Evolutionary conservation across 306 rosid genomes (phyloP).

Genomic region (Quercus engelmannii): DNA sequence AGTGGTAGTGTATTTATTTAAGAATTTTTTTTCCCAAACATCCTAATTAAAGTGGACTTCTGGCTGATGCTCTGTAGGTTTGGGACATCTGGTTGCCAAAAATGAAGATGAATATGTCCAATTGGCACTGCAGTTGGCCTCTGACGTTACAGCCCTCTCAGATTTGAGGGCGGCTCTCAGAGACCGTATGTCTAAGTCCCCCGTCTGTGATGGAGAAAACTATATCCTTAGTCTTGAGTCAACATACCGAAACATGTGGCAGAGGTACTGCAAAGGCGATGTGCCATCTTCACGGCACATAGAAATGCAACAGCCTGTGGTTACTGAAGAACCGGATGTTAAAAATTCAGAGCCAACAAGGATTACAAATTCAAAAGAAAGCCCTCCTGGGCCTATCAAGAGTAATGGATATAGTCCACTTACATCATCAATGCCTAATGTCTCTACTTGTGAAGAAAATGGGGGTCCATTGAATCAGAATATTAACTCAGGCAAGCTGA

Average conservation of each 20-base stretch:
- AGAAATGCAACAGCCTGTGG: constrained; percentile 38
- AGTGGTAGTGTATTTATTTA: background rate
- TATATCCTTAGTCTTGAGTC: constrained; percentile 67
- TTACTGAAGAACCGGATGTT: constrained; percentile 27
- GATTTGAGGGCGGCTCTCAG: constrained; percentile 80
- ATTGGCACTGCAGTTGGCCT: constrained; percentile 78
- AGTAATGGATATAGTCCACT: constrained; percentile 53
- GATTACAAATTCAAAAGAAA: constrained; percentile 29
- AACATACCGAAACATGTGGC: constrained; percentile 76
- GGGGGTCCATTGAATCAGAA: constrained; percentile 46
- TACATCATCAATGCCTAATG: constrained; percentile 26
- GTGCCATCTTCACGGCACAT: constrained; percentile 71
- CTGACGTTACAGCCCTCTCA: constrained; percentile 73
- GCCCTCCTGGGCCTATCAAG: constrained; percentile 45
- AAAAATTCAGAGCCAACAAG: constrained; percentile 30
- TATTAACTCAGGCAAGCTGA: constrained; percentile 29
- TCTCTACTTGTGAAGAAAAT: constrained; percentile 51
- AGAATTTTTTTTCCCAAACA: constrained; percentile 8
- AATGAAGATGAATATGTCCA: constrained; percentile 85
- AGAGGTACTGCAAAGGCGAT: constrained; percentile 84
- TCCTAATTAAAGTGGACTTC: constrained; percentile 6
- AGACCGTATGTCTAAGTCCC: constrained; percentile 76
- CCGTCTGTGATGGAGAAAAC: constrained; percentile 78
- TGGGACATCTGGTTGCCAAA: constrained; percentile 66
- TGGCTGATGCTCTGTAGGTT: constrained; percentile 45